phyloP scores from a whole-genome alignment of 352 stramenopile genomes.

The Globisporangium nunn region DNA sequence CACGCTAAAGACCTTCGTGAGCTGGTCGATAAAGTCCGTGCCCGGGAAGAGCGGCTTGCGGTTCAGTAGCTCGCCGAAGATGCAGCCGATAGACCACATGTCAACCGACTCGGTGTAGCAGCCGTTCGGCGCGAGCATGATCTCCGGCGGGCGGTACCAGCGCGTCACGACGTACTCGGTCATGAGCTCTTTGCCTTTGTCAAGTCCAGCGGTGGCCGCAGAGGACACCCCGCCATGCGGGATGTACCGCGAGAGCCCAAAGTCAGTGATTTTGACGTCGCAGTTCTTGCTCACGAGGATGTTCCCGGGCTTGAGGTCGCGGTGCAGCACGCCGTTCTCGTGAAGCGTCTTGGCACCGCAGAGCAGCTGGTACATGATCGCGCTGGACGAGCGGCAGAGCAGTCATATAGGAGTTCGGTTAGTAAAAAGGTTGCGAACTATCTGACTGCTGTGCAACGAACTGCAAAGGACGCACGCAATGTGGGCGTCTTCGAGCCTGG shows the following conservation, averaged over 20 bases:
- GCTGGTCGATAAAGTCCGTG: conserved; percentile 79
- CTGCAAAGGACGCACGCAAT: conserved; percentile 6
- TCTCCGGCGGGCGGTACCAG: conserved; percentile 88
- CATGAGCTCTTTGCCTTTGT: conserved; percentile 68
- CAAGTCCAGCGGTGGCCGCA: conserved; percentile 49
- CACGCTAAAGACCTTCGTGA: conserved; percentile 76
- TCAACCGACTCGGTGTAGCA: conserved; percentile 85
- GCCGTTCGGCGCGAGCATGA: conserved; percentile 88
- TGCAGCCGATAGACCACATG: conserved; percentile 88
- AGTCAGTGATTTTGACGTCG: conserved; percentile 77
- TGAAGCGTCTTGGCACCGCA: conserved; percentile 77
- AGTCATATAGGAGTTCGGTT: too few species aligned
- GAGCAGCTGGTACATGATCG: conserved; percentile 91
- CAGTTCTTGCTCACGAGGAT: conserved; percentile 72
- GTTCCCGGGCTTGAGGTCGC: conserved; percentile 81
- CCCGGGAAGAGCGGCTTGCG: conserved; percentile 69
- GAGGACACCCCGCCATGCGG: conserved; percentile 24
- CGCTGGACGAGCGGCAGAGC: conserved; percentile 28
- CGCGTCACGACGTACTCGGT: conserved; percentile 85
- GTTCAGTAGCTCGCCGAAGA: conserved; percentile 73
- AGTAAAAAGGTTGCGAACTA: too few species aligned
- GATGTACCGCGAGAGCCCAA: conserved; percentile 35
- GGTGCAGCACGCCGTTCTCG: conserved; percentile 71
- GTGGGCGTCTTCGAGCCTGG: conserved; percentile 62
- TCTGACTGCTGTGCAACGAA: too few species aligned